Percentiles rank a stretch among this genome's conserved stretches.
These are phyloP conservation scores for Vitis cinerea DNA, from an alignment of 164 flowering plant genomes.

Conservation along the genomic window DNA sequence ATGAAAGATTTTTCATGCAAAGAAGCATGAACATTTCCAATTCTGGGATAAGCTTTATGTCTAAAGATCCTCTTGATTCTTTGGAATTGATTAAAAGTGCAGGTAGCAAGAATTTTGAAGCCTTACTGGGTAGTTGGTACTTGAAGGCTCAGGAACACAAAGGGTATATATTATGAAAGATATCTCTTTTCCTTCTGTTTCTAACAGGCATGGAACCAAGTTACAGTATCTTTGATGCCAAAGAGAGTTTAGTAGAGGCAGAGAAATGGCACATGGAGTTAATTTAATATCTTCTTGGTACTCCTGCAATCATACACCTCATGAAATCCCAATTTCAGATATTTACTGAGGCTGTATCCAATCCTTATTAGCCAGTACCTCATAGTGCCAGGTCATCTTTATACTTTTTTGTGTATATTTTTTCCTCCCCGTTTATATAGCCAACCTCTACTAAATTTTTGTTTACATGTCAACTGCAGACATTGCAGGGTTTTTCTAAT, in stretches of 20 bases:
- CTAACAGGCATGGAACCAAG: too few species aligned
- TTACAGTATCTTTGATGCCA: too few species aligned
- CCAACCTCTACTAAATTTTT: too few species aligned
- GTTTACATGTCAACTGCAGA: too few species aligned
- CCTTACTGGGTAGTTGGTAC: too few species aligned
- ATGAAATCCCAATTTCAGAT: not conserved
- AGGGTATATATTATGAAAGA: not conserved
- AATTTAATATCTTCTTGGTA: not conserved
- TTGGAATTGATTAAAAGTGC: not conserved
- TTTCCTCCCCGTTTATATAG: not conserved
- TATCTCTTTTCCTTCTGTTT: not conserved
- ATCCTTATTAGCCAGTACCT: not conserved
- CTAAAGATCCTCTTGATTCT: not conserved
- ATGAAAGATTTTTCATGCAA: not conserved
- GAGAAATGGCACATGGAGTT: not conserved
- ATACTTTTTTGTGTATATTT: not conserved
- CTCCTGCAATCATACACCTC: not conserved
- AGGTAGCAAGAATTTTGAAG: not conserved
- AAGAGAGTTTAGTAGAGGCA: too few species aligned
- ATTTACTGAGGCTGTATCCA: too few species aligned
- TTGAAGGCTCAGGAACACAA: not conserved
- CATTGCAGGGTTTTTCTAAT: not conserved
- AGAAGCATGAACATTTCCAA: not conserved
- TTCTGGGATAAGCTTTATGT: not conserved
- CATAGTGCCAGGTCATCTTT: not conserved